phyloP scores from a whole-genome alignment of 345 rosid species.

The Anastatica hierochuntica region DNA sequence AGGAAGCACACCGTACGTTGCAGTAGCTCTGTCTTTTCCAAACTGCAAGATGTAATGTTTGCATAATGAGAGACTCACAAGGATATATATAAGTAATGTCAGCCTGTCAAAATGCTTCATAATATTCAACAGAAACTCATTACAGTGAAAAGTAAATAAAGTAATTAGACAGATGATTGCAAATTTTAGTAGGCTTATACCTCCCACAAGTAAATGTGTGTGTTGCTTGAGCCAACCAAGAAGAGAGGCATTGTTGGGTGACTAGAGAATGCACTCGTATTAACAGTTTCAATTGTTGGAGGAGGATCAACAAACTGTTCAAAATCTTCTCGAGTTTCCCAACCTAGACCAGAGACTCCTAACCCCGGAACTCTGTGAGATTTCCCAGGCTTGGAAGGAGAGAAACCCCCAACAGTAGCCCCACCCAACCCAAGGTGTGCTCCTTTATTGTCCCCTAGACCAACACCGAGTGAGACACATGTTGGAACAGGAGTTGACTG shows the following conservation, averaged over 20 bases:
- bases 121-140: background rate
- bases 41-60: slow-evolving; percentile 45
- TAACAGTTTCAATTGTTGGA: slow-evolving; percentile 56
- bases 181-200: slow-evolving; percentile 34
- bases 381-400: slow-evolving; percentile 41
- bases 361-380: slow-evolving; percentile 55
- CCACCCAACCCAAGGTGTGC: slow-evolving; percentile 71
- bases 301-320: slow-evolving; percentile 67
- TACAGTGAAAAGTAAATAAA: background rate
- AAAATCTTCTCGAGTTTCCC: slow-evolving; percentile 66
- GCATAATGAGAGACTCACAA: slow-evolving; percentile 24
- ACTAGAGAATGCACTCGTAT: slow-evolving; percentile 72
- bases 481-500: slow-evolving; percentile 70
- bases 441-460: slow-evolving; percentile 66
- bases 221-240: slow-evolving; percentile 88
- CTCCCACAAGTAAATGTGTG: slow-evolving; percentile 92
- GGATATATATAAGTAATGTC: background rate
- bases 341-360: slow-evolving; percentile 67
- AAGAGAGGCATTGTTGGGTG: slow-evolving; percentile 89
- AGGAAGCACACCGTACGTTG: slow-evolving; percentile 89
- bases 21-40: slow-evolving; percentile 68
- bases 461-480: slow-evolving; percentile 58
- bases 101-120: background rate
- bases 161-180: background rate
- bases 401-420: slow-evolving; percentile 48